Base-by-base conservation (phyloP, 2,329 filamentous ascomycete species). In the Cladosporium sp. region DNA sequence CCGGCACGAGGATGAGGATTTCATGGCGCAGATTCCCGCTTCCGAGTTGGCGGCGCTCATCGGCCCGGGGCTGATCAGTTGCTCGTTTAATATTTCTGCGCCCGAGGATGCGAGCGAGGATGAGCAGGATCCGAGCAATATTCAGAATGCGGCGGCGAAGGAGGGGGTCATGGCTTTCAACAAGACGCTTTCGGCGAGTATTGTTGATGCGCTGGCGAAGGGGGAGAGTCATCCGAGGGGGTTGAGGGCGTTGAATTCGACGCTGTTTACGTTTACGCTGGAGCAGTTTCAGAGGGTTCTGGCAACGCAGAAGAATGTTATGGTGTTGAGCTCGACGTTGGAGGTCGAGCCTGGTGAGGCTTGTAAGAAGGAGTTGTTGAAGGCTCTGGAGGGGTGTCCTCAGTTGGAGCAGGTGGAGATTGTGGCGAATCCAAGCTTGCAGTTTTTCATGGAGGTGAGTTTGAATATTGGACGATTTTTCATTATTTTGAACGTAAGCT, bases 1-100 rank as follows among this genome's bases (percentile, higher is more conserved):
- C 50, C 63, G 72, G 5, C 71, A 73, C 56, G 67, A 69, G 38
- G 69, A 73, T 52, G 62, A 68, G 38, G 67, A 69, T 22, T 72
- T 73, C 55, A 60, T 72, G 59, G 61, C 57, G 22, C 67, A 68
- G 50, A 67, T 73, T 9, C 67, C 66, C 22, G 68, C 62, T 3
- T 53, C 58, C 1, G 69, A 72, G 51, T 47, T 72, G 39, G 66
- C 64, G 2, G 22, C 52, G 15, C 51, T 72, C 25, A 59, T 71
- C 15, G 65, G 63, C 1, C 68, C 68, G 12, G 64, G 63, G 0
- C 47, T 72, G 46, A 67, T 72, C n/a, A 66, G 62, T 32, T 62
- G 59, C 40, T 63, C 64, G 30, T 68, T 71, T 46, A 71, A 70
- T 51, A 56, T 70, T 16, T 55, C 64, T 6, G 56, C 64, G 38